Evolutionary conservation across 2,329 filamentous ascomycete genomes (phyloP).

Genomic region (Westerdykella sp.): DNA sequence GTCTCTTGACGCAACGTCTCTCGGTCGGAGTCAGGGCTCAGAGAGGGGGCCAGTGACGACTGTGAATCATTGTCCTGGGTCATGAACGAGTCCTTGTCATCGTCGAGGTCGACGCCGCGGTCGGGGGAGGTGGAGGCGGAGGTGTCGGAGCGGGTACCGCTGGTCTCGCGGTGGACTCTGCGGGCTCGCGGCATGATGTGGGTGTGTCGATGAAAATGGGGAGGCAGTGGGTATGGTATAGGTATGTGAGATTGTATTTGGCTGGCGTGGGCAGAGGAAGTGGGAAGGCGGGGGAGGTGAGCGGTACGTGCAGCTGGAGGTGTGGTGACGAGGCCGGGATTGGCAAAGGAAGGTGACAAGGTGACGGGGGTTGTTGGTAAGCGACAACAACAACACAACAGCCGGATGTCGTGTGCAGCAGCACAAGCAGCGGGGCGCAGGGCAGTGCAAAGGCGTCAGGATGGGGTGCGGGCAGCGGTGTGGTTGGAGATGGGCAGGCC

Average conservation of each 20-base stretch:
- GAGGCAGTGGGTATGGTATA: not conserved
- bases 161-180: constrained; percentile 26
- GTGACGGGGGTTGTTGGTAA: too few relatives aligned
- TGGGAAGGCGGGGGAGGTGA: not conserved
- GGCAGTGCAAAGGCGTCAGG: too few relatives aligned
- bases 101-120: constrained; percentile 75
- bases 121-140: constrained; percentile 70
- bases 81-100: constrained; percentile 90
- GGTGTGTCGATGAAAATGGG: constrained; percentile 1
- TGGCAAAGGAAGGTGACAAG: too few relatives aligned
- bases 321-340: too few relatives aligned
- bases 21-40: constrained; percentile 70
- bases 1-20: constrained; percentile 61
- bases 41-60: constrained; percentile 79
- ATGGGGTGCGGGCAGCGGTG: too few relatives aligned
- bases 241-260: not conserved
- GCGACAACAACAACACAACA: too few relatives aligned
- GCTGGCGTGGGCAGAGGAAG: not conserved
- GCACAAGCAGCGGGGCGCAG: too few relatives aligned
- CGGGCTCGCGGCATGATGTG: constrained; percentile 29
- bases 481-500: too few relatives aligned
- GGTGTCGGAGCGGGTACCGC: constrained; percentile 39
- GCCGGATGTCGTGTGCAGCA: too few relatives aligned
- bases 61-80: constrained; percentile 79
- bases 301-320: too few relatives aligned